Percentiles rank a stretch among this genome's conserved stretches.
Evolutionary conservation across 331 rosid genomes (phyloP).

Genomic region (Acacia pycnantha): DNA sequence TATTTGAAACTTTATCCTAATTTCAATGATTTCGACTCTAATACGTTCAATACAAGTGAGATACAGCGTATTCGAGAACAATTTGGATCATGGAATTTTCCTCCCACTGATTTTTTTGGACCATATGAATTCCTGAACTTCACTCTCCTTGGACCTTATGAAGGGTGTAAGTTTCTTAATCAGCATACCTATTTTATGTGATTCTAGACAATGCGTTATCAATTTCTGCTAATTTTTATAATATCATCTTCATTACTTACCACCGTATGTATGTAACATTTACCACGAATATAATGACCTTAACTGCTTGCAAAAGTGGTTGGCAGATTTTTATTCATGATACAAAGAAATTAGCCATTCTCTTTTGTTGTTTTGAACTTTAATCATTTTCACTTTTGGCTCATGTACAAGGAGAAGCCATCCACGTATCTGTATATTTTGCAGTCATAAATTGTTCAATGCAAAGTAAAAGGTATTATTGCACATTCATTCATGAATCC

Average conservation of each 20-base stretch:
- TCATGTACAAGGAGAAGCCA: neutral
- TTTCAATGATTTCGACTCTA: conserved; percentile 3
- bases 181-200: conserved; percentile 12
- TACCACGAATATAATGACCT: neutral
- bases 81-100: conserved; percentile 53
- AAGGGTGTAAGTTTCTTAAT: conserved; percentile 47
- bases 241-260: conserved; percentile 6
- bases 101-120: conserved; percentile 60
- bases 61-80: conserved; percentile 37
- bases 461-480: neutral
- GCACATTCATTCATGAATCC: neutral
- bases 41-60: conserved; percentile 52
- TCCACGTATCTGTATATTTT: neutral
- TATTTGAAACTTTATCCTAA: conserved; percentile 67
- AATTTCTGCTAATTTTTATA: neutral
- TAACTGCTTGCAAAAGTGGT: conserved; percentile 10
- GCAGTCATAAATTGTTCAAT: neutral
- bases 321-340: conserved; percentile 11
- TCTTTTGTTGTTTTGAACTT: neutral
- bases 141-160: conserved; percentile 57
- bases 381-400: neutral
- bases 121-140: conserved; percentile 83
- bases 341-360: neutral
- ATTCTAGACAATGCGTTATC: neutral
- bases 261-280: neutral